Base-by-base conservation (phyloP, 768 basidiomycete species). In the Suillus lakei region DNA sequence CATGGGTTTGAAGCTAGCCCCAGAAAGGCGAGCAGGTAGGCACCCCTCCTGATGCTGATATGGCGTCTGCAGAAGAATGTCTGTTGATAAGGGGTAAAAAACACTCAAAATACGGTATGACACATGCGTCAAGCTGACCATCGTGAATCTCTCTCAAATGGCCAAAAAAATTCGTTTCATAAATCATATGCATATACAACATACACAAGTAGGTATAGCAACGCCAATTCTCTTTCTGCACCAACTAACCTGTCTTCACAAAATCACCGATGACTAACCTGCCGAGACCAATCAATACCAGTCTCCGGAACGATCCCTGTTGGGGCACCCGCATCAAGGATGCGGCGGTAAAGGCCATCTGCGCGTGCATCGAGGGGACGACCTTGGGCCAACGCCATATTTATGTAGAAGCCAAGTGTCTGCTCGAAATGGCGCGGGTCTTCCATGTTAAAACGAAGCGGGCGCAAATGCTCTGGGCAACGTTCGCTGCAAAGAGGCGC, bases 41-140 rank as follows among this genome's bases (percentile, higher is more conserved):
- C 66, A n/a, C 66, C 66, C 18, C 66, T 54, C 28, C 66, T 50
- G 50, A 66, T 66, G 55, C 66, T 66, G 26, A 66, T 66, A 30
- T 66, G 66, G 28, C 59, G 60, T 21, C 64, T 64, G 46, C 21
- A 34, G 39, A 64, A 54, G 21, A 54, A 34, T 12, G 3, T n/a
- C 5, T 7, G 53, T 34, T 21, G 5, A 34, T 54, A 2, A 2
- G 53, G 18, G 12, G 21, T 30, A 32, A 30, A 54, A 54, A 4
- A 32, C 9, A 54, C 30, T 10, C 5, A 54, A 28, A 13, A n/a
- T 54, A 54, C 53, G 53, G 53, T 54, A 34, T 6, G 6, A 54
- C 30, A 34, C 53, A 15, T 39, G 39, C 39, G 39, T 39, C 13
- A 39, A 39, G 39, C 15, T 39, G 39, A 2, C 13, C 39, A 39